A percentile compares a stretch with the other conserved stretches of the same genome.
Evolutionary conservation across 345 rosid genomes (phyloP).

Genomic region (Capsella bursapastoris): DNA sequence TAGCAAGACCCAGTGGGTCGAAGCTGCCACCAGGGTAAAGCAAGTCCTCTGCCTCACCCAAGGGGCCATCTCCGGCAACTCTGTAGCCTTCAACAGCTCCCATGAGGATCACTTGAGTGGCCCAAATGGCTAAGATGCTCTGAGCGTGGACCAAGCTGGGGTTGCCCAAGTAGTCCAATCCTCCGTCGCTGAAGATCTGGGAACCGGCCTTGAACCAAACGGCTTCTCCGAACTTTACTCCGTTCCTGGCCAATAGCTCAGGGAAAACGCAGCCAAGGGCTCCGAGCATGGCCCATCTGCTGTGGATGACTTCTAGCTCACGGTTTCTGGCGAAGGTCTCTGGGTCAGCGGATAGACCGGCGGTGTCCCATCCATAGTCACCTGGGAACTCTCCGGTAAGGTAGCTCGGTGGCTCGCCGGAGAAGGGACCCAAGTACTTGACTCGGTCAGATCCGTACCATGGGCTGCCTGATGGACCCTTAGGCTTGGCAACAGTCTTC

Average conservation of each 20-base stretch:
- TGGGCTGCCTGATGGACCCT: constrained; percentile 56
- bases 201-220: constrained; percentile 55
- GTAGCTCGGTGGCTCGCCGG: constrained; percentile 78
- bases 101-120: constrained; percentile 67
- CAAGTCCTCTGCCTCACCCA: constrained; percentile 74
- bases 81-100: constrained; percentile 84
- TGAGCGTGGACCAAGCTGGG: constrained; percentile 82
- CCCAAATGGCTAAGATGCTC: constrained; percentile 86
- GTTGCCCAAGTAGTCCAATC: constrained; percentile 85
- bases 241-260: constrained; percentile 52
- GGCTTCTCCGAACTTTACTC: constrained; percentile 47
- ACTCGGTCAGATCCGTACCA: constrained; percentile 80
- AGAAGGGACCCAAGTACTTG: constrained; percentile 84
- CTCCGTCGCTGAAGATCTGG: constrained; percentile 80
- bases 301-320: constrained; percentile 84
- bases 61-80: constrained; percentile 63
- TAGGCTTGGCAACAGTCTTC: constrained; percentile 43
- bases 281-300: constrained; percentile 84
- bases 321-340: constrained; percentile 93
- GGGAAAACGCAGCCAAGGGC: constrained; percentile 85
- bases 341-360: constrained; percentile 87
- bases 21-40: constrained; percentile 84
- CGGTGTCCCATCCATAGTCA: constrained; percentile 54
- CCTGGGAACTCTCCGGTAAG: constrained; percentile 81
- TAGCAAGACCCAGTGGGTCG: constrained; percentile 83